Conservation (phyloP, 495 filamentous ascomycete species). For the Acidomyces sp. region DNA sequence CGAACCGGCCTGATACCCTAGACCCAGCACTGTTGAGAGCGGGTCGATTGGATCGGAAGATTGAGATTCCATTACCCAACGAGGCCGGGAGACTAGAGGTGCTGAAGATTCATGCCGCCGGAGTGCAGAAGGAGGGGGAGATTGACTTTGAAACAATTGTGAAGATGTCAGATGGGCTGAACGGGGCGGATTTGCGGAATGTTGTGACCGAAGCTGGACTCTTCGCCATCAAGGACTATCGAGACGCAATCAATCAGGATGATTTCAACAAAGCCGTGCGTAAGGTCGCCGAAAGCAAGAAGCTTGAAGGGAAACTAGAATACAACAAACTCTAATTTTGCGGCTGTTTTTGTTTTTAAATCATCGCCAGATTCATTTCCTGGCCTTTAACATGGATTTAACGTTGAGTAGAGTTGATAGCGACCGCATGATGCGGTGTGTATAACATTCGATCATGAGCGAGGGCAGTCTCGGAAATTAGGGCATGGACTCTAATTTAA, state of each 20-base stretch:
- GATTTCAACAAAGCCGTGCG: conserved; percentile 98
- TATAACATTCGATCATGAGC: too few species aligned
- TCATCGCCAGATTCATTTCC: too few species aligned
- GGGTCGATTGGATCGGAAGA: conserved; percentile 90
- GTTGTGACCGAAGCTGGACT: conserved; percentile 96
- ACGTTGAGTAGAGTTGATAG: too few species aligned
- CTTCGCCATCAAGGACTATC: conserved; percentile 93
- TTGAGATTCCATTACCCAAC: conserved; percentile 98
- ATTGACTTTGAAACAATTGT: conserved; percentile 99
- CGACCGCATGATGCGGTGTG: too few species aligned
- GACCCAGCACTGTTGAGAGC: conserved; percentile 91
- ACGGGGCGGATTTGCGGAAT: conserved; percentile 94
- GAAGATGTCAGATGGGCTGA: conserved; percentile 98
- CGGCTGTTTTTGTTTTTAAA: neutral
- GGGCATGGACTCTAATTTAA: too few species aligned
- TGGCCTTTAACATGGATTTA: too few species aligned
- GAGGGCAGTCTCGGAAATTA: too few species aligned
- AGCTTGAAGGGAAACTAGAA: conserved; percentile 78
- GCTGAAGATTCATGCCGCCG: conserved; percentile 89
- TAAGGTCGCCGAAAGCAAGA: conserved; percentile 95
- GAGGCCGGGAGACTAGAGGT: conserved; percentile 96
- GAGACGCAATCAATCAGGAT: conserved; percentile 91
- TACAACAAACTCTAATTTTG: conserved; percentile 81
- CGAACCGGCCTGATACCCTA: conserved; percentile 93
- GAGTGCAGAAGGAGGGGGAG: conserved; percentile 80